Evolutionary conservation across 2,329 filamentous ascomycete species (phyloP), one percentile per base, ranked within the genome.

Genomic region (Calonectria pteridis): DNA sequence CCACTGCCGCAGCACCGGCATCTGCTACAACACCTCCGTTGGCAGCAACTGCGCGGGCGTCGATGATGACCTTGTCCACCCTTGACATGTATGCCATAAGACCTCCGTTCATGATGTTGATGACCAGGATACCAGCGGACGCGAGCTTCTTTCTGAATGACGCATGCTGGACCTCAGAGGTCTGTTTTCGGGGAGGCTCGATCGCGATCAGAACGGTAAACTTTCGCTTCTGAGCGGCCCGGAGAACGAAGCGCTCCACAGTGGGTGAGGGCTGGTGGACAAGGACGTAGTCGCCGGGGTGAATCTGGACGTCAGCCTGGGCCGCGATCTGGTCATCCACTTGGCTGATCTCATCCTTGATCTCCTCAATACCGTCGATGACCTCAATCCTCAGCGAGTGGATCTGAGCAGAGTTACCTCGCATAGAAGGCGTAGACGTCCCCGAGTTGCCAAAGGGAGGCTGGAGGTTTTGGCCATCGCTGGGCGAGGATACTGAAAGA

Each of bases 51-150:
- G 94, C 93, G 81, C 96, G 94, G 7, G 96, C 96, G 16, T 94
- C 93, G 9, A 99, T 88, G 63, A 99, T 94, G 74, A 99, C 96
- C 86, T 98, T 98, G 88, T 96, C 97, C 79, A 98, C 95, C 73
- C 94, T 92, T 11, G 96, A 94, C 94, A 99, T 98, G 80, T 98
- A 94, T 1, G 96, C 95, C 86, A 96, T 97, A 68, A 98, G 90
- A 13, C 95, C 94, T 10, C 93, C 93, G 84, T 98, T 96, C 53
- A 95, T 92, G 69, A 98, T 93, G 73, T 94, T 90, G 78, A 98
- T 94, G 51, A 98, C 94, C 1, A 92, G 93, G 69, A 97, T 94
- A 31, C 96, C 96, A 43, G 93, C 91, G 1, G 93, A 90, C 6
- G 91, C 92, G 73, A 98, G 89, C 62, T 95, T 93, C 84, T 97